phyloP scores from a whole-genome alignment of 352 stramenopile genomes.

The Bremia lactucae region DNA sequence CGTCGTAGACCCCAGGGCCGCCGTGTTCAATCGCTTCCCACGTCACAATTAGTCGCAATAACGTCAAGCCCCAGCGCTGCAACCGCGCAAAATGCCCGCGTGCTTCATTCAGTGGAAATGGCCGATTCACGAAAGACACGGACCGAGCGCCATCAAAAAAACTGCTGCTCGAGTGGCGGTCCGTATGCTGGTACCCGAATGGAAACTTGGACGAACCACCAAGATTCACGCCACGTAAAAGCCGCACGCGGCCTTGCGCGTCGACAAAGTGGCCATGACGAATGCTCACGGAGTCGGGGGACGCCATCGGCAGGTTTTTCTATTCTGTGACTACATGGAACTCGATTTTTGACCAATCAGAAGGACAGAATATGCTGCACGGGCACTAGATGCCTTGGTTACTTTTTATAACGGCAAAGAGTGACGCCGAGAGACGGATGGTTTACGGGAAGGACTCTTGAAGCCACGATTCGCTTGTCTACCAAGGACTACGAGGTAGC shows the following conservation, averaged over 20 bases:
- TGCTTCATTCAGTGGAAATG: constrained; percentile 78
- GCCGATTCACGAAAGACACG: constrained; percentile 65
- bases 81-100: constrained; percentile 68
- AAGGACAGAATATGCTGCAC: too few relatives aligned
- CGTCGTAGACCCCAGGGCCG: constrained; percentile 74
- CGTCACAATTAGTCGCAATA: constrained; percentile 77
- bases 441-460: too few relatives aligned
- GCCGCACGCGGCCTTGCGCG: constrained; percentile 46
- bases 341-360: too few relatives aligned
- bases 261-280: constrained; percentile 79
- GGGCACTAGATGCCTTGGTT: too few relatives aligned
- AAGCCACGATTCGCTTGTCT: constrained; percentile 9
- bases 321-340: too few relatives aligned
- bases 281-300: constrained; percentile 24
- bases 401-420: too few relatives aligned
- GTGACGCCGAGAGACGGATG: too few relatives aligned
- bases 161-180: constrained; percentile 13
- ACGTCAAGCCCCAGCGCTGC: constrained; percentile 74
- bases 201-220: constrained; percentile 84
- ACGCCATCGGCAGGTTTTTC: too few relatives aligned
- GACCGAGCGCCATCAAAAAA: constrained; percentile 43
- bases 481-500: constrained; percentile 1
- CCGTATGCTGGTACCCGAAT: constrained; percentile 35
- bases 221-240: constrained; percentile 84
- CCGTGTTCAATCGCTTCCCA: constrained; percentile 88